Evolutionary conservation across 2,329 filamentous ascomycete species (phyloP), one percentile per base, ranked within the genome.

Genomic region (Hypoxylon sp.): DNA sequence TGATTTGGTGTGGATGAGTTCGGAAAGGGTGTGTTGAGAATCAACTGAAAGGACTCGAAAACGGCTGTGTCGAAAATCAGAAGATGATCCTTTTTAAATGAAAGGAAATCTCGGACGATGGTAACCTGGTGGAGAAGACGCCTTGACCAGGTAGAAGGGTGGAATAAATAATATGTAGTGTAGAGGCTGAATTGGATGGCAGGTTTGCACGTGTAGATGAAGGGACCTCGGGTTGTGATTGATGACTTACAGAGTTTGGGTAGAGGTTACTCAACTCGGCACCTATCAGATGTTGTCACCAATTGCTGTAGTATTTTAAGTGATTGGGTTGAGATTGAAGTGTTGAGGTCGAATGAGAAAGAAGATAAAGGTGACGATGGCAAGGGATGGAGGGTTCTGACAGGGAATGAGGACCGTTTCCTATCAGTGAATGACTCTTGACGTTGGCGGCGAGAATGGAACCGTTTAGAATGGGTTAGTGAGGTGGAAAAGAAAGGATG

Each of bases 361-460:
- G 44, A 59, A 46, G 39, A 50, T 22, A 14, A 62, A 48, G 48
- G 55, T 33, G 33, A 54, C 46, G 54, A 62, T 67, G 57, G 39
- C 33, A 48, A 62, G 42, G 35, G 37, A 65, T 14, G 35, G 13
- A 26, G 17, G 35, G 22, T 53, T 62, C 51, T 51, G 19, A 52
- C 42, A 59, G 37, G 50, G 52, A 59, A 54, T 39, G 14, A 46
- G 53, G 19, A 13, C 24, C 10, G 37, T 37, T 54, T 59, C 33
- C 35, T 59, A 62, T 51, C 26, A 59, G 53, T 57, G 65, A 68
- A 51, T 69, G 63, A 71, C 63, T 69, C 69, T 50, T 62, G 58
- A 71, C 58, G 63, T 67, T 64, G 66, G 67, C 67, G 69, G 69
- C 69, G 61, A 66, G 50, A 44, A 71, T 71, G 67, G 69, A 71